Percentiles rank a stretch among this genome's conserved stretches.
Evolutionary conservation across 2,329 filamentous ascomycete genomes (phyloP).

Genomic region (Beauveria sp.): DNA sequence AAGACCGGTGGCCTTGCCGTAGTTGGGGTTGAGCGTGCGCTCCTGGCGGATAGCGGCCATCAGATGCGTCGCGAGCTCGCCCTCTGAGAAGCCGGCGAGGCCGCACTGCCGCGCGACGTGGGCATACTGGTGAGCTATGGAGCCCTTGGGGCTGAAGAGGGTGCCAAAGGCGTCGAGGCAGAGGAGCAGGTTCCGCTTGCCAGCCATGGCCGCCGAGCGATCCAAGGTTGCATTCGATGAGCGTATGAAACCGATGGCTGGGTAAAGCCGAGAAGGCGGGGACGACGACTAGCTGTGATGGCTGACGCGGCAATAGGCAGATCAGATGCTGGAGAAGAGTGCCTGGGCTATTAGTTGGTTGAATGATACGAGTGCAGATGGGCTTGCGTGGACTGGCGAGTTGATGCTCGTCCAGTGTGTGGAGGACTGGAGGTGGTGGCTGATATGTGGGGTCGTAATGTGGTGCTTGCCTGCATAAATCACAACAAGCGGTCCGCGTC

Average conservation of each 20-base stretch:
- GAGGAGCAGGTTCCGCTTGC: conserved; percentile 40
- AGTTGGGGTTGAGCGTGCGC: conserved; percentile 45
- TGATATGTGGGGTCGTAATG: no score
- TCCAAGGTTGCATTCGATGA: neutral
- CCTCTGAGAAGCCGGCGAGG: conserved; percentile 32
- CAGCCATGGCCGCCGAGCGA: neutral
- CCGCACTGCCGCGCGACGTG: conserved; percentile 44
- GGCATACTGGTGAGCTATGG: conserved; percentile 47
- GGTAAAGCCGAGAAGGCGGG: neutral
- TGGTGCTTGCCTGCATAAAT: no score
- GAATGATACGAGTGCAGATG: no score
- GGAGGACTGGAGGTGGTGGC: no score
- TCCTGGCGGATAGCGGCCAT: conserved; percentile 39
- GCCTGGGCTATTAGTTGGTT: no score
- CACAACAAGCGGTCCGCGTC: no score
- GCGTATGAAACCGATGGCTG: no score
- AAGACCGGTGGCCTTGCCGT: conserved; percentile 45
- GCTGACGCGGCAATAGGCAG: neutral
- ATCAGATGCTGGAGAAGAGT: no score
- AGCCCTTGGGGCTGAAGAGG: conserved; percentile 44
- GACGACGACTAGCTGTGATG: neutral
- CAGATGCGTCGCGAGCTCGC: conserved; percentile 29
- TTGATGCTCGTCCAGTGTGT: no score
- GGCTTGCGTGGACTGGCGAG: no score
- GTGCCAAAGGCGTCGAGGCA: conserved; percentile 62